A percentile compares a stretch with the other conserved stretches of the same genome.
Conservation (phyloP, 371 early-diverging fungal genomes). For the Thermomucor indicae-seudaticae region DNA sequence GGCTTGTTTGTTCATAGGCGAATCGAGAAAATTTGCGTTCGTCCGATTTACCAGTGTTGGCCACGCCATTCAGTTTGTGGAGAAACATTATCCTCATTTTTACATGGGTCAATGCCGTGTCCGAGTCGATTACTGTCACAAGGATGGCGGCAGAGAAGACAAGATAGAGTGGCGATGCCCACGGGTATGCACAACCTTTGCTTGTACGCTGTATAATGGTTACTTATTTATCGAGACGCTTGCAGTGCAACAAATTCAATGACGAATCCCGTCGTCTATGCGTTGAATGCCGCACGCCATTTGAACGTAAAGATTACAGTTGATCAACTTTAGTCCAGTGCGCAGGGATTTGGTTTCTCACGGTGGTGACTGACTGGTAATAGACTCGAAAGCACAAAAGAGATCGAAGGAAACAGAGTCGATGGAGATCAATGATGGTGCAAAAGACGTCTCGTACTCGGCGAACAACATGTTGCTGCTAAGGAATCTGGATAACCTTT, state of each 20-base stretch:
- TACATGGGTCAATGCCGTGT: conserved; percentile 44
- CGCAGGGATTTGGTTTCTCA: no score
- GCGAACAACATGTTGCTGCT: conserved; percentile 41
- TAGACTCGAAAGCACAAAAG: conserved; percentile 23
- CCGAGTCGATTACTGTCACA: conserved; percentile 51
- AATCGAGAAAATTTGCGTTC: conserved; percentile 62
- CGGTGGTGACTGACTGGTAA: not conserved
- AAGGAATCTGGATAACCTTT: conserved; percentile 48
- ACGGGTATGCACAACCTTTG: conserved; percentile 23
- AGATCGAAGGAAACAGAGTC: conserved; percentile 30
- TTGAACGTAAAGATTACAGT: conserved; percentile 15
- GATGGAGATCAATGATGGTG: conserved; percentile 49
- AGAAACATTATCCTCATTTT: conserved; percentile 38
- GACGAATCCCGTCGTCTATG: conserved; percentile 31
- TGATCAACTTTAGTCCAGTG: not conserved
- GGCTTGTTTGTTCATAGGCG: conserved; percentile 20
- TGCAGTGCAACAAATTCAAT: conserved; percentile 37
- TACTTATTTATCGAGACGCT: not conserved
- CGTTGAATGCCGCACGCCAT: conserved; percentile 31
- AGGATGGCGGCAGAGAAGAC: conserved; percentile 29
- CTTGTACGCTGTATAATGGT: not conserved
- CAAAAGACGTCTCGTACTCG: conserved; percentile 34
- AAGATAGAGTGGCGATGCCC: conserved; percentile 53
- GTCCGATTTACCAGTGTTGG: conserved; percentile 61
- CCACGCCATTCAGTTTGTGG: conserved; percentile 61